These are phyloP conservation scores for Clonostachys solani DNA, from an alignment of 2,329 filamentous ascomycete genomes.

Conservation along the genomic window DNA sequence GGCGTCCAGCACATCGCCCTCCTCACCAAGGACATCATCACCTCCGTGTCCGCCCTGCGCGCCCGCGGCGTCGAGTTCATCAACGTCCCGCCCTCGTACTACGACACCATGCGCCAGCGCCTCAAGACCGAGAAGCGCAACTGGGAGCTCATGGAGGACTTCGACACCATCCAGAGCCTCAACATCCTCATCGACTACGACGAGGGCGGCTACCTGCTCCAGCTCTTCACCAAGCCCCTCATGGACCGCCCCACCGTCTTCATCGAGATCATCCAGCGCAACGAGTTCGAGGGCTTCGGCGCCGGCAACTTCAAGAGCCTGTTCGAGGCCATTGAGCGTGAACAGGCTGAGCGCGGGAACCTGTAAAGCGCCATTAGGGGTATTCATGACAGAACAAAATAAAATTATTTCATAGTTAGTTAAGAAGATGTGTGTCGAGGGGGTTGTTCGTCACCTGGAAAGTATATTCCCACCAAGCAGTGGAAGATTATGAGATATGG, in stretches of 20 bases:
- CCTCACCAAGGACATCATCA: slow-evolving; percentile 74
- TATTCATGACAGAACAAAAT: no score
- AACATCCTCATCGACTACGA: slow-evolving; percentile 96
- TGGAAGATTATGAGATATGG: no score
- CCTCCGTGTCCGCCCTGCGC: slow-evolving; percentile 71
- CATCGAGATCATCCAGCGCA: slow-evolving; percentile 91
- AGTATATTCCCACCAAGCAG: no score
- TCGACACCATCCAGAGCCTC: slow-evolving; percentile 69
- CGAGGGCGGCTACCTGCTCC: slow-evolving; percentile 78
- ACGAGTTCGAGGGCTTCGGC: slow-evolving; percentile 87
- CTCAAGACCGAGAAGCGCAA: slow-evolving; percentile 58
- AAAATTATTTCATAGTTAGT: no score
- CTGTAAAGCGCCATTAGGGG: slow-evolving; percentile 35
- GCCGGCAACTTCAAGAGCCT: slow-evolving; percentile 94
- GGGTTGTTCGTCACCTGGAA: no score
- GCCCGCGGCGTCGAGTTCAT: slow-evolving; percentile 94
- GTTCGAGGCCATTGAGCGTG: slow-evolving; percentile 92
- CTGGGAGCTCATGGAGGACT: slow-evolving; percentile 72
- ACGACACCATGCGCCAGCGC: slow-evolving; percentile 69
- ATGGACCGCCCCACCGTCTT: slow-evolving; percentile 96
- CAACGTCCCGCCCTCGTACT: slow-evolving; percentile 82
- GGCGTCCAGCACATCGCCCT: slow-evolving; percentile 95
- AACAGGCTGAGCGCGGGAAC: slow-evolving; percentile 84
- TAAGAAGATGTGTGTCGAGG: no score
- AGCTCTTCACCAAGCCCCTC: slow-evolving; percentile 79